Base-by-base conservation (phyloP, 192 early-diverging fungal species). In the Irineochytrium annulatum region DNA sequence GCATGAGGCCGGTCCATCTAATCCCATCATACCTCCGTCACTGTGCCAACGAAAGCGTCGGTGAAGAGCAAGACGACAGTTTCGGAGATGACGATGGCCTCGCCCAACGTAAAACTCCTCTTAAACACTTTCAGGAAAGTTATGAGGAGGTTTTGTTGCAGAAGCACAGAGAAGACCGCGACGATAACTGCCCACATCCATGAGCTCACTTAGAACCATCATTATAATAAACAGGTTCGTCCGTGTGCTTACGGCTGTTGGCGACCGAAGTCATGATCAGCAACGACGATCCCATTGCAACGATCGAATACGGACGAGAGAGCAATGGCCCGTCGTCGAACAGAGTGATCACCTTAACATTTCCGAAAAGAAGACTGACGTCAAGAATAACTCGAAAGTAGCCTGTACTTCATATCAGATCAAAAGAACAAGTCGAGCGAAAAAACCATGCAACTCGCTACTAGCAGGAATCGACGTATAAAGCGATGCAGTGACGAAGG, bases 61-160 rank as follows among this genome's bases (percentile, higher is more conserved):
- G 77, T 31, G 0, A 73, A 65, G 20, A 89, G 60, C 3, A 87
- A 57, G 1, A 82, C 75, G 11, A 85, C 45, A 0, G 75, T 72
- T 62, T 87, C 81, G 2, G 80, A 68, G 14, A 90, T 52, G 14
- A 88, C 62, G 26, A 78, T 74, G 65, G 86, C 65, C 60, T 90
- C 88, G 11, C 86, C 85, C 51, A 85, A 73, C 0, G 86, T 87
- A 67, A 90, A 87, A 31, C 78, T 81, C 5, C 68, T 67, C 22
- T 76, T 59, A 26, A 79, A 69, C 54, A 75, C 55, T 27, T 60
- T 61, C 24, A 60, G 0, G 43, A 60, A 29, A 4, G 14, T 4
- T 22, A 63, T 1, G 0, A 63, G 31, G 1, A 28, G 26, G 13
- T 8, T 24, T 22, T 49, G 46, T 24, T 49, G 46, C 6, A 24